Evolutionary conservation across 75 land plant genomes (phyloP).

Genomic region (Larix kaempferi): DNA sequence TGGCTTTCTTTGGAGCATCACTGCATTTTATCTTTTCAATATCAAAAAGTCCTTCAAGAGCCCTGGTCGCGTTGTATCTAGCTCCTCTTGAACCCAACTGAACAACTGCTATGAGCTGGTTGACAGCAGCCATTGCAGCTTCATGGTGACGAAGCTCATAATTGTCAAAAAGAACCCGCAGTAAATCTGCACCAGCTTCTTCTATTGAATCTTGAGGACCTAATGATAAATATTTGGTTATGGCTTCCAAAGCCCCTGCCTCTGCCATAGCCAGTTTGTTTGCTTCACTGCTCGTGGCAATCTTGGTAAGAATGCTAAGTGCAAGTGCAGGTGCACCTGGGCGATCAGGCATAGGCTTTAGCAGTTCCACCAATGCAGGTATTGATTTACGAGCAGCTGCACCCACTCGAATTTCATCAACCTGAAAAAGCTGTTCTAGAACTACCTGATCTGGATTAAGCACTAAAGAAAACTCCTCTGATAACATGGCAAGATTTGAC

Average conservation of each 20-base stretch:
- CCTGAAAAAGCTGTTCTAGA: slow-evolving; percentile 39
- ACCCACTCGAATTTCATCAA: slow-evolving; percentile 43
- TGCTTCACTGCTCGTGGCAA: slow-evolving; percentile 35
- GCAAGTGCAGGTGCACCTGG: slow-evolving; percentile 59
- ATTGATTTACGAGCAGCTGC: slow-evolving; percentile 54
- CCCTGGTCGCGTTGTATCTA: slow-evolving; percentile 36
- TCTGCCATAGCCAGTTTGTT: slow-evolving; percentile 52
- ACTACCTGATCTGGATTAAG: slow-evolving; percentile 48
- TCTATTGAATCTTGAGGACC: slow-evolving; percentile 51
- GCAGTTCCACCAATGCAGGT: slow-evolving; percentile 42
- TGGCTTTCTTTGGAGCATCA: slow-evolving; percentile 44
- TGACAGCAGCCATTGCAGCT: slow-evolving; percentile 37
- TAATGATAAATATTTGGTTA: slow-evolving; percentile 42
- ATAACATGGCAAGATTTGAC: slow-evolving; percentile 27
- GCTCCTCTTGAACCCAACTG: slow-evolving; percentile 38
- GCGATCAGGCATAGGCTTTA: slow-evolving; percentile 45
- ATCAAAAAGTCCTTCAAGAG: slow-evolving; percentile 34
- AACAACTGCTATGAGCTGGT: slow-evolving; percentile 48
- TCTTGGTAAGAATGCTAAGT: slow-evolving; percentile 31
- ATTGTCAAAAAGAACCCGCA: slow-evolving; percentile 35
- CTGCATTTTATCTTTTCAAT: slow-evolving; percentile 30
- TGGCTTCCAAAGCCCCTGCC: slow-evolving; percentile 47
- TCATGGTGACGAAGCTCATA: slow-evolving; percentile 42
- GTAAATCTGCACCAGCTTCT: slow-evolving; percentile 42
- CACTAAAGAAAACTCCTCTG: slow-evolving; percentile 37